Base-by-base conservation (phyloP, 371 early-diverging fungal genomes). In the Lichtheimia hyalospora region DNA sequence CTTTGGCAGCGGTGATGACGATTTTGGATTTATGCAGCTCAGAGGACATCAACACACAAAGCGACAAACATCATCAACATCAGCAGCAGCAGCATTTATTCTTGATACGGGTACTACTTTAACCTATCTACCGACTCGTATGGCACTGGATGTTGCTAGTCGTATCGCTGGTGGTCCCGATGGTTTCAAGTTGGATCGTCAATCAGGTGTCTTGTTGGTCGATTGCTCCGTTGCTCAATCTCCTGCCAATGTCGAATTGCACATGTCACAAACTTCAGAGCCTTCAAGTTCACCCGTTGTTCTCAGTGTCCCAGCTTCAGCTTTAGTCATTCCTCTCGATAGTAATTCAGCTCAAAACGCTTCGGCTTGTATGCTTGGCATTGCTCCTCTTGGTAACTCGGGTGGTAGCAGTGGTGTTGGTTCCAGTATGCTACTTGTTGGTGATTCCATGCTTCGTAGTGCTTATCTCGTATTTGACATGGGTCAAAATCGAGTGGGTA, bases 91-190 rank as follows among this genome's bases (percentile, higher is more conserved):
- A 1, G 71, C 77, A 5, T 77, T 68, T 49, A 76, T 76, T 41
- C 54, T 80, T 41, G 80, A 80, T 42, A 80, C 80, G 0, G 80
- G 80, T 2, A 80, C 80, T 8, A 80, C 80, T 5, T 51, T 80
- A 15, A 80, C 77, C 8, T 80, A 80, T 42, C 41, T 80, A 24
- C 77, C 77, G 0, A 64, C 63, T 0, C 48, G 58, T 1, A 68
- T 76, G 18, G 71, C 73, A 3, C 62, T 66, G 5, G 52, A 69
- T 1, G 63, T 80, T 20, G 73, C 70, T 14, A 50, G 57, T 1
- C 67, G 72, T 8, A 52, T 80, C 18, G 73, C 73, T 7, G 34
- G 34, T 34, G 69, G 69, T 15, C 43, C 52, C 2, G 53, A 49
- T 20, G 67, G 66, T 2, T 72, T 61, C 49, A 57, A 66, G 24